Percentiles rank a stretch among this genome's conserved stretches.
phyloP scores from a whole-genome alignment of 2,329 filamentous ascomycete genomes.

The Pyrenophora tritici-repentis region DNA sequence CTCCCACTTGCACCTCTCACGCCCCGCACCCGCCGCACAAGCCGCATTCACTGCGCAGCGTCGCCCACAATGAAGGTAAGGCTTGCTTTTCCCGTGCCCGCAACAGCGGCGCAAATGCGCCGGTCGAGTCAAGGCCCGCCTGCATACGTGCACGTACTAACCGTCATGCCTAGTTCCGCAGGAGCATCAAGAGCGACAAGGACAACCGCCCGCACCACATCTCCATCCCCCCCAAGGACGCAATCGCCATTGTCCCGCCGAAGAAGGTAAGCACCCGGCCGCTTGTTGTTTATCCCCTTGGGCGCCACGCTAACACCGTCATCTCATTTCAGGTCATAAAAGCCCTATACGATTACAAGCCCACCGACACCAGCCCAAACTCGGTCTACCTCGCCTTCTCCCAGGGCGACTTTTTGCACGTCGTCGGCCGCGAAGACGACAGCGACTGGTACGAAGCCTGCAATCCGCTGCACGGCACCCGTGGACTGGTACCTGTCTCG shows the following conservation, averaged over 20 bases:
- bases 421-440: constrained; percentile 94
- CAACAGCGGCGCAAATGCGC: constrained; percentile 10
- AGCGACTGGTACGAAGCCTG: constrained; percentile 97
- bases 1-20: constrained; percentile 6
- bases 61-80: constrained; percentile 28
- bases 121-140: constrained; percentile 26
- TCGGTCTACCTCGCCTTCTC: constrained; percentile 78
- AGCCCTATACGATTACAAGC: constrained; percentile 94
- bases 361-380: constrained; percentile 66
- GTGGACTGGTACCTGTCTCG: constrained; percentile 88
- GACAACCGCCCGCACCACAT: constrained; percentile 72
- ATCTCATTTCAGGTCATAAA: constrained; percentile 77
- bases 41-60: constrained; percentile 17
- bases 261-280: constrained; percentile 71
- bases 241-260: constrained; percentile 85
- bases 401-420: constrained; percentile 96
- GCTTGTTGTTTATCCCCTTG: too few species aligned
- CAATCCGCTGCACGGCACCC: constrained; percentile 87
- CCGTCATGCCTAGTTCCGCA: constrained; percentile 61
- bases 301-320: constrained; percentile 27
- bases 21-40: constrained; percentile 10
- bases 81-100: constrained; percentile 6
- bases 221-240: constrained; percentile 81
- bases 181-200: constrained; percentile 91
- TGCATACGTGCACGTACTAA: constrained; percentile 31